phyloP scores from a whole-genome alignment of 2,329 filamentous ascomycete species.

The Fusarium virguliforme region DNA sequence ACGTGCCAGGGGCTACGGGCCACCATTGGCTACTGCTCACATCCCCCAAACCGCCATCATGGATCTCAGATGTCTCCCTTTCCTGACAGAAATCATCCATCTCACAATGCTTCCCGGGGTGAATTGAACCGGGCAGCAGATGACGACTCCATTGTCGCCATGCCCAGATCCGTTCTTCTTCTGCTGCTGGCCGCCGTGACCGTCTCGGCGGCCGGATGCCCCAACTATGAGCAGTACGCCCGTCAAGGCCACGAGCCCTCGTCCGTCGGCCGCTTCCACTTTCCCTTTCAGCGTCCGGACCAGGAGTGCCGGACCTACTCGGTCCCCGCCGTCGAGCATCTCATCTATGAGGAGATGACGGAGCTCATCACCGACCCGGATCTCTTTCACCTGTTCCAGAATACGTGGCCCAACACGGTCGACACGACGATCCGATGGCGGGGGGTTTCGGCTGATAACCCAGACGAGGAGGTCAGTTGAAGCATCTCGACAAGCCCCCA shows the following conservation, averaged over 20 bases:
- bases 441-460: constrained; percentile 70
- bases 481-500: background rate
- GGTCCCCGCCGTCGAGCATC: constrained; percentile 81
- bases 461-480: constrained; percentile 69
- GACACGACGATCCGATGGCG: constrained; percentile 82
- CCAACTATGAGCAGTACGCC: constrained; percentile 57
- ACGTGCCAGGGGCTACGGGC: constrained; percentile 31
- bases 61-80: constrained; percentile 23
- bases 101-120: constrained; percentile 28
- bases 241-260: constrained; percentile 74
- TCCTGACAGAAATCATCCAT: background rate
- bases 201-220: constrained; percentile 52
- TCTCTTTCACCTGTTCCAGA: constrained; percentile 79
- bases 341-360: constrained; percentile 78
- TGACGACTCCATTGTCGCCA: constrained; percentile 27
- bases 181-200: constrained; percentile 35
- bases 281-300: constrained; percentile 86
- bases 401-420: constrained; percentile 82
- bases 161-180: constrained; percentile 22
- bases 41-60: constrained; percentile 10
- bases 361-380: constrained; percentile 82
- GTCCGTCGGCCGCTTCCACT: constrained; percentile 81
- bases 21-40: constrained; percentile 10
- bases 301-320: constrained; percentile 85
- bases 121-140: constrained; percentile 13